These are phyloP conservation scores for Neofusicoccum umdonicola DNA, from an alignment of 2,329 filamentous ascomycete genomes.

Conservation along the genomic window DNA sequence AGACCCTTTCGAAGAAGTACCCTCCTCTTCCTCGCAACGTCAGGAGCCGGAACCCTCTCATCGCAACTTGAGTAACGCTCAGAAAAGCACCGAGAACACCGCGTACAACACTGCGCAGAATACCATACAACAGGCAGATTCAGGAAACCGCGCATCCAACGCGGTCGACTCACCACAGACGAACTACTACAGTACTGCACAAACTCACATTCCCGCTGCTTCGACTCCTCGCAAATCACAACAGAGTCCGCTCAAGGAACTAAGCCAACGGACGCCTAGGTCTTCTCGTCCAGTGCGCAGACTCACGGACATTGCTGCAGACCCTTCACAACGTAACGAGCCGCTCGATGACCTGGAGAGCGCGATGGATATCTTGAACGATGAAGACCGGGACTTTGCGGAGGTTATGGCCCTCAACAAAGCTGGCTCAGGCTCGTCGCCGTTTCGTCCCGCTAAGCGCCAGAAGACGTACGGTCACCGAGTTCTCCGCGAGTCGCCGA, in stretches of 20 bases:
- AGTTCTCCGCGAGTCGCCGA: slow-evolving; percentile 1
- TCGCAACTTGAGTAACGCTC: background rate
- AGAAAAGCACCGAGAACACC: background rate
- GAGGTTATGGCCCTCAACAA: slow-evolving; percentile 18
- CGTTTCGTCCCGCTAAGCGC: slow-evolving; percentile 15
- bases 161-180: background rate
- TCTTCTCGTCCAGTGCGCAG: slow-evolving; percentile 23
- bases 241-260: background rate
- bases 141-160: background rate
- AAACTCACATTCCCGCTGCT: slow-evolving; percentile 35
- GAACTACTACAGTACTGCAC: slow-evolving; percentile 28
- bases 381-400: slow-evolving; percentile 22
- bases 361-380: slow-evolving; percentile 24
- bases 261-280: slow-evolving; percentile 13
- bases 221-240: slow-evolving; percentile 5
- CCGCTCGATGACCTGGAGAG: slow-evolving; percentile 1
- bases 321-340: slow-evolving; percentile 27
- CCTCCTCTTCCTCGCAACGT: background rate
- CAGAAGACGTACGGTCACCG: slow-evolving; percentile 10
- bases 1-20: background rate
- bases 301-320: slow-evolving; percentile 36
- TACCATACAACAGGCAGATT: background rate
- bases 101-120: background rate
- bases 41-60: background rate
- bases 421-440: background rate